These are phyloP conservation scores for Pseudoturritis turrita DNA, from an alignment of 345 rosid species.

Conservation along the genomic window DNA sequence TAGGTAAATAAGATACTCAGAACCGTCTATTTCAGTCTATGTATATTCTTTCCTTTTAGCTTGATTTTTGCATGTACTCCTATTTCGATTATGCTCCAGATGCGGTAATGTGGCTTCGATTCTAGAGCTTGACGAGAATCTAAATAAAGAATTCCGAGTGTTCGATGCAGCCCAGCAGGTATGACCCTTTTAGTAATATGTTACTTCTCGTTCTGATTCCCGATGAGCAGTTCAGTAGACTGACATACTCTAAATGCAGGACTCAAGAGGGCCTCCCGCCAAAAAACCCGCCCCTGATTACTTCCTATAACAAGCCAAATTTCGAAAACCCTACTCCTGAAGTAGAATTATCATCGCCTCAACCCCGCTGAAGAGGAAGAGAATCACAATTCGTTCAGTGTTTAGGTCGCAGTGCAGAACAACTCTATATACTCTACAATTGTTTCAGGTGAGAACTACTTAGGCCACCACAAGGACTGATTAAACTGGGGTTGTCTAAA, in stretches of 20 bases:
- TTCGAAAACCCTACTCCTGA: background rate
- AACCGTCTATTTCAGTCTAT: background rate
- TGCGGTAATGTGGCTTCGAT: conserved; percentile 98
- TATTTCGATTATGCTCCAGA: conserved; percentile 39
- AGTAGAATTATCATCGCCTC: background rate
- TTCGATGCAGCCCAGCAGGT: conserved; percentile 97
- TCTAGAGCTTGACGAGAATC: conserved; percentile 84
- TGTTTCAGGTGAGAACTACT: conserved; percentile 9
- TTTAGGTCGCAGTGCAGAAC: conserved; percentile 6
- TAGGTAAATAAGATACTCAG: conserved; percentile 45
- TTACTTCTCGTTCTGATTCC: background rate
- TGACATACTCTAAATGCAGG: conserved; percentile 44
- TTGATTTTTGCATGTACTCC: background rate
- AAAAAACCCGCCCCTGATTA: conserved; percentile 95
- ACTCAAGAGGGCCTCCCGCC: conserved; percentile 84
- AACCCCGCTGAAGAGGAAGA: background rate
- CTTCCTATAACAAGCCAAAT: conserved; percentile 51
- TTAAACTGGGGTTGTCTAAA: background rate
- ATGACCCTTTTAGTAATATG: conserved; percentile 1
- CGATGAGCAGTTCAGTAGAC: background rate
- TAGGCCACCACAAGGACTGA: background rate
- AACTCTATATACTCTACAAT: background rate
- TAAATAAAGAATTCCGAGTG: conserved; percentile 75
- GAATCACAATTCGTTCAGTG: background rate
- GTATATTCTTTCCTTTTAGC: background rate